phyloP scores from a whole-genome alignment of 306 rosid genomes.

The Arachis hypogaea region DNA sequence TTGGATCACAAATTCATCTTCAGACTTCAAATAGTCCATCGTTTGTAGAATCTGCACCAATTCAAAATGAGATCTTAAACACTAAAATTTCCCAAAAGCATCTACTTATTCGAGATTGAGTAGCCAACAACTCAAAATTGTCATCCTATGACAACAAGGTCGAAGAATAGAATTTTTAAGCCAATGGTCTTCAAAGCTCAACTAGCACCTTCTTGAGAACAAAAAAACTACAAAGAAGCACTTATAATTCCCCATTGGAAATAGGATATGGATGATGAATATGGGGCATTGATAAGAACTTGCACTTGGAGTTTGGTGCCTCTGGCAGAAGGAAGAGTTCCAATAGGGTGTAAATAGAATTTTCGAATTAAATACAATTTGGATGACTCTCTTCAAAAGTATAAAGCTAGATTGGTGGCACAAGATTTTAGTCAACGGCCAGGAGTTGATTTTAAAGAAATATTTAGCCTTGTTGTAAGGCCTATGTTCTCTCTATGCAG shows the following conservation, averaged over 20 bases:
- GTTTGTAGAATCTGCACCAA: no score
- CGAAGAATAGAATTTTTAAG: background rate
- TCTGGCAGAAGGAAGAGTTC: no score
- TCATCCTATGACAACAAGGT: background rate
- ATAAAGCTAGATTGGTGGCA: background rate
- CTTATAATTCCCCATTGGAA: background rate
- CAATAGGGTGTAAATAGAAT: no score
- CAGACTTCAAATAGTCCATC: no score
- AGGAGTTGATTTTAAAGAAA: background rate
- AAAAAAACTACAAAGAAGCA: background rate
- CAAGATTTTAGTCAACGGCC: background rate
- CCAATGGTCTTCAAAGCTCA: background rate
- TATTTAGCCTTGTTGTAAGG: background rate
- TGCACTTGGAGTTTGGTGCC: no score
- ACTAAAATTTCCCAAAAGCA: no score
- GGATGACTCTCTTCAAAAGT: no score
- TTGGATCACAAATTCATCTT: no score
- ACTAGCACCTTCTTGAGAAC: background rate
- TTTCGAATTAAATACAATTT: no score
- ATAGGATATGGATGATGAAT: background rate
- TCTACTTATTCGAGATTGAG: background rate
- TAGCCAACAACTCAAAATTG: no score
- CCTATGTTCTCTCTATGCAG: background rate
- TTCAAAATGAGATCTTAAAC: background rate
- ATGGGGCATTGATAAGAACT: no score